Percentiles rank a stretch among this genome's conserved stretches.
These are phyloP conservation scores for Acacia confusa DNA, from an alignment of 306 rosid genomes.

Conservation along the genomic window DNA sequence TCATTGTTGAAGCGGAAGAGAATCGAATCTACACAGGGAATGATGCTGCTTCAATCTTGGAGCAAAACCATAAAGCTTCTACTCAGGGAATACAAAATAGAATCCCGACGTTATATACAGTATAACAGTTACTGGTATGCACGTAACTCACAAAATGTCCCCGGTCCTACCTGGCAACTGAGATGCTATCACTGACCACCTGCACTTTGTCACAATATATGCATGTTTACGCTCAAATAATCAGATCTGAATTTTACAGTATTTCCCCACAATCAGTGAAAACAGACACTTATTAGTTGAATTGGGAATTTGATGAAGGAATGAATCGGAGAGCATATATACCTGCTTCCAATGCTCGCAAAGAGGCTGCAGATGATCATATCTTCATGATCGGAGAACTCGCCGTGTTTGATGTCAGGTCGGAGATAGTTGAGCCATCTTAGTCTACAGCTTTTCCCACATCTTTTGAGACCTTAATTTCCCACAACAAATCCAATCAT, in stretches of 20 bases:
- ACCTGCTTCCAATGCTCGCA: slow-evolving; percentile 97
- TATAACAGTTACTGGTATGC: not conserved
- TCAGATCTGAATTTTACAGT: slow-evolving; percentile 29
- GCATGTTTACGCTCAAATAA: not conserved
- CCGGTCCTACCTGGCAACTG: slow-evolving; percentile 76
- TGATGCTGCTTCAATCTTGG: not conserved
- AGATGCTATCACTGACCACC: slow-evolving; percentile 97
- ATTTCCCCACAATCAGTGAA: not conserved
- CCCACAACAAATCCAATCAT: slow-evolving; percentile 13
- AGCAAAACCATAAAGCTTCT: not conserved
- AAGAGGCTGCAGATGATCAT: slow-evolving; percentile 73
- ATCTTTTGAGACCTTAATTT: slow-evolving; percentile 78
- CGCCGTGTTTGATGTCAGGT: slow-evolving; percentile 89
- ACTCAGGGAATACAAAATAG: not conserved
- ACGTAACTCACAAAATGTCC: not conserved
- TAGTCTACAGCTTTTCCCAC: slow-evolving; percentile 94
- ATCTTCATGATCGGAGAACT: slow-evolving; percentile 86
- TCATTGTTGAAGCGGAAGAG: not conserved
- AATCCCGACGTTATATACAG: slow-evolving; percentile 28
- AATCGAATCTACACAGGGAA: slow-evolving; percentile 15
- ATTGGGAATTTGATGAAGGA: not conserved
- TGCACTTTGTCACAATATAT: slow-evolving; percentile 29
- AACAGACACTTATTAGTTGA: not conserved
- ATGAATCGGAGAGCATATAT: not conserved
- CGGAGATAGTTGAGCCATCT: slow-evolving; percentile 97